Evolutionary conservation across 2,329 filamentous ascomycete genomes (phyloP).

Genomic region (Fusarium graminum): DNA sequence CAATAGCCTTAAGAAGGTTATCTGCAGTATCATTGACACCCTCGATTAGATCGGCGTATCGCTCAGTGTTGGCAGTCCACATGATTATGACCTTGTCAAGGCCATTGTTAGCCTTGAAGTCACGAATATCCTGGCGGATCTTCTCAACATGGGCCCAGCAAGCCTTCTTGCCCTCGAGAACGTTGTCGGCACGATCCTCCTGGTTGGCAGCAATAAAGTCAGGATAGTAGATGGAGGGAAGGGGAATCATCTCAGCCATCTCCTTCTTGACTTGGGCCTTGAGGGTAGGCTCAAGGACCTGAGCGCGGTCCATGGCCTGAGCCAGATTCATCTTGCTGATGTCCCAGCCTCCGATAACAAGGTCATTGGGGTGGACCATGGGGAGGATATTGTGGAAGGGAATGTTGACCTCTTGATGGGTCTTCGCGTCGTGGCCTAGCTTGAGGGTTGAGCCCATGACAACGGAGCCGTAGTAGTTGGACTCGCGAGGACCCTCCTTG

Average conservation of each 20-base stretch:
- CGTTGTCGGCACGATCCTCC: constrained; percentile 93
- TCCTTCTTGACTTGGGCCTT: constrained; percentile 93
- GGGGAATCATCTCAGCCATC: constrained; percentile 87
- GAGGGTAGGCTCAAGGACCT: constrained; percentile 93
- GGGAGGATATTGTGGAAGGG: constrained; percentile 94
- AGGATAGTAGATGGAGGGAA: constrained; percentile 97
- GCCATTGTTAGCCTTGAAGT: constrained; percentile 87
- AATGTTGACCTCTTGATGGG: constrained; percentile 91
- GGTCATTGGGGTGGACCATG: constrained; percentile 97
- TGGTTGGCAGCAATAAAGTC: constrained; percentile 99
- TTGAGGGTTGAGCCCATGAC: constrained; percentile 98
- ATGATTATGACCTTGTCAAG: constrained; percentile 97
- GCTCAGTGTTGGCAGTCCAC: constrained; percentile 99
- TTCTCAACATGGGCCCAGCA: constrained; percentile 90
- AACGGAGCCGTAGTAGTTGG: constrained; percentile 99
- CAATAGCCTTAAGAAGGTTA: constrained; percentile 89
- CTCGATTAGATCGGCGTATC: constrained; percentile 87
- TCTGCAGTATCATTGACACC: constrained; percentile 98
- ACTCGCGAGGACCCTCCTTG: constrained; percentile 83
- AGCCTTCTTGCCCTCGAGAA: constrained; percentile 86
- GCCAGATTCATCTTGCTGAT: constrained; percentile 93
- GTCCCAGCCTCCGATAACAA: constrained; percentile 96
- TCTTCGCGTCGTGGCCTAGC: constrained; percentile 88
- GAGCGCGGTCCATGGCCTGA: constrained; percentile 93
- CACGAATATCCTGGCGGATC: constrained; percentile 91